These are phyloP conservation scores for Cordyceps fumosorosea DNA, from an alignment of 2,329 filamentous ascomycete genomes.

Conservation along the genomic window DNA sequence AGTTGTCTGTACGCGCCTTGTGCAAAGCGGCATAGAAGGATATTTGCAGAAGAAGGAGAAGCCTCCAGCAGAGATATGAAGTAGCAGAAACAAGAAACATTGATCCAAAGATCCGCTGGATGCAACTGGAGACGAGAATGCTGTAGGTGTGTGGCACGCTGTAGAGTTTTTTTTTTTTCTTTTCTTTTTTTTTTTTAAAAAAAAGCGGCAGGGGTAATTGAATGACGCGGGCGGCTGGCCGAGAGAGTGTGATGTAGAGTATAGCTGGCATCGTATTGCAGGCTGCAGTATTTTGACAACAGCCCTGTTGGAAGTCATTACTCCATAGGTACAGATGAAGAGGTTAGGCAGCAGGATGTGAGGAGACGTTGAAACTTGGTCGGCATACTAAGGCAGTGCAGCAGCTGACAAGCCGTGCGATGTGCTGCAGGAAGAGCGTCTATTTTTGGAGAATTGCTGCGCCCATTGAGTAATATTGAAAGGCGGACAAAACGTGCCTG, in stretches of 20 bases:
- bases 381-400: not conserved
- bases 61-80: conserved; percentile 11
- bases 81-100: conserved; percentile 14
- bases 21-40: conserved; percentile 9
- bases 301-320: not conserved
- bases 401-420: too few species aligned
- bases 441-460: too few species aligned
- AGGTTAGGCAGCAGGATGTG: not conserved
- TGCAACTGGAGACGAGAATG: not conserved
- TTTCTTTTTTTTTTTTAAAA: not conserved
- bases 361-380: not conserved
- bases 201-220: not conserved
- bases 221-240: not conserved
- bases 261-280: conserved; percentile 8
- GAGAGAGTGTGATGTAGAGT: not conserved
- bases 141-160: not conserved
- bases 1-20: not conserved
- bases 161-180: not conserved
- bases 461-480: too few species aligned
- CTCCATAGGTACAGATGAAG: not conserved
- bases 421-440: too few species aligned
- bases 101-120: conserved; percentile 1
- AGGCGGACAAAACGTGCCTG: too few species aligned
- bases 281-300: not conserved
- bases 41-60: conserved; percentile 9